These are phyloP conservation scores for Phytopythium cucurbitacearum DNA, from an alignment of 352 stramenopile genomes.

Conservation along the genomic window DNA sequence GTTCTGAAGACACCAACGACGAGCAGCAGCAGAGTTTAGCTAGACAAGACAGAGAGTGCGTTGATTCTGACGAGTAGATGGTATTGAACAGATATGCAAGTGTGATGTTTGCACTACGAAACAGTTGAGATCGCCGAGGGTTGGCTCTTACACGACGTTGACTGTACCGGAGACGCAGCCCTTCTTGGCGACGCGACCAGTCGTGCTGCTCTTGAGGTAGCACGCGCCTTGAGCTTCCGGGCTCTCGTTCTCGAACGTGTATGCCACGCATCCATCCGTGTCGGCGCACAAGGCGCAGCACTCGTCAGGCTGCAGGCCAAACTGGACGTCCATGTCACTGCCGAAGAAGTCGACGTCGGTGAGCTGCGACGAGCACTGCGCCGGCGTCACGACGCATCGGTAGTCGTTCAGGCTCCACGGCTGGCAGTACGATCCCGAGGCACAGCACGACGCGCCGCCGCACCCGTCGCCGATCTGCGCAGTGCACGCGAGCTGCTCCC, in stretches of 20 bases:
- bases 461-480: conserved; percentile 2
- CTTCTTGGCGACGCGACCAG: conserved; percentile 18
- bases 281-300: conserved; percentile 10
- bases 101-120: no score
- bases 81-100: no score
- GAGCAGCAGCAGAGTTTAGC: no score
- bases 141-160: no score
- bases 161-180: conserved; percentile 26
- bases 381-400: conserved; percentile 15
- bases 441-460: conserved; percentile 12
- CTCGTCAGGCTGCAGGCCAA: conserved; percentile 8
- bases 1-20: conserved; percentile 38
- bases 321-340: conserved; percentile 13
- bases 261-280: conserved; percentile 17
- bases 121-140: no score
- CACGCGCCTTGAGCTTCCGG: conserved; percentile 37
- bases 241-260: conserved; percentile 40
- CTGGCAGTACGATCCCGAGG: conserved; percentile 21
- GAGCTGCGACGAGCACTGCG: conserved; percentile 10
- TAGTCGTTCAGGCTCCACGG: conserved; percentile 16
- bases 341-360: conserved; percentile 14
- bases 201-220: conserved; percentile 40
- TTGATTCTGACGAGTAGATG: no score
- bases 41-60: no score
- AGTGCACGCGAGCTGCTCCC: background rate